Evolutionary conservation across 2,329 filamentous ascomycete species (phyloP).

Genomic region (Penicillium expansum): DNA sequence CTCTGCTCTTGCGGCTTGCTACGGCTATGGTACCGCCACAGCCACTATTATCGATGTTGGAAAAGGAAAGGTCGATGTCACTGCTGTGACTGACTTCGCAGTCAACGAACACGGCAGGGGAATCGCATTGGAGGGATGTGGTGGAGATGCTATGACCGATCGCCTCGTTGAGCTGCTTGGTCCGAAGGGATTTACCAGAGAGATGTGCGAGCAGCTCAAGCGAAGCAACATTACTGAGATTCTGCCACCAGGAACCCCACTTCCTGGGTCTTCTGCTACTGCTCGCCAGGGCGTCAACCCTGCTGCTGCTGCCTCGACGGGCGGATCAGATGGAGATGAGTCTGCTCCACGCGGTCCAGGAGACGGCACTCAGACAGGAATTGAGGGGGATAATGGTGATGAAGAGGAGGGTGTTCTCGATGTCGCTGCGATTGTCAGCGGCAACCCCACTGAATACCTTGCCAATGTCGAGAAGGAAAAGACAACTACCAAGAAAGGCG

Average conservation of each 20-base stretch:
- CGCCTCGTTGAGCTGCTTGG: conserved; percentile 65
- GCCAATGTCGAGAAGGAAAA: conserved; percentile 64
- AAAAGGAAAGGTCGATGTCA: conserved; percentile 87
- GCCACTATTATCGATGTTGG: conserved; percentile 90
- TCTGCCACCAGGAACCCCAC: conserved; percentile 52
- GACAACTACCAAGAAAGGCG: conserved; percentile 53
- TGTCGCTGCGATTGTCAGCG: conserved; percentile 64
- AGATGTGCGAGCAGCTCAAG: conserved; percentile 66
- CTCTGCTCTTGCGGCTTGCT: conserved; percentile 75
- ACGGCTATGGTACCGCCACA: conserved; percentile 76
- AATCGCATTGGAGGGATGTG: conserved; percentile 63
- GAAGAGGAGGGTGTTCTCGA: conserved; percentile 64
- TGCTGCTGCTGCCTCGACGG: conserved; percentile 56
- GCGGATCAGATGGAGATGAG: conserved; percentile 43
- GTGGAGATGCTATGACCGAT: conserved; percentile 82
- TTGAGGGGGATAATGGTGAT: conserved; percentile 48
- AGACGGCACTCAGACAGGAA: conserved; percentile 53
- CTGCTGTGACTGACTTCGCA: conserved; percentile 79
- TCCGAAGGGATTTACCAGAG: conserved; percentile 55
- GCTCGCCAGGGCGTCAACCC: conserved; percentile 49
- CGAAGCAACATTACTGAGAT: conserved; percentile 62
- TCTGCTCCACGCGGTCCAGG: conserved; percentile 54
- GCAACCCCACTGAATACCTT: conserved; percentile 61
- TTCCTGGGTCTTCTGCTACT: conserved; percentile 51
- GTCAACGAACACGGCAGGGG: conserved; percentile 68